Evolutionary conservation across 202 grass and related monocot genomes (phyloP).

Genomic region (Setaria italica): DNA sequence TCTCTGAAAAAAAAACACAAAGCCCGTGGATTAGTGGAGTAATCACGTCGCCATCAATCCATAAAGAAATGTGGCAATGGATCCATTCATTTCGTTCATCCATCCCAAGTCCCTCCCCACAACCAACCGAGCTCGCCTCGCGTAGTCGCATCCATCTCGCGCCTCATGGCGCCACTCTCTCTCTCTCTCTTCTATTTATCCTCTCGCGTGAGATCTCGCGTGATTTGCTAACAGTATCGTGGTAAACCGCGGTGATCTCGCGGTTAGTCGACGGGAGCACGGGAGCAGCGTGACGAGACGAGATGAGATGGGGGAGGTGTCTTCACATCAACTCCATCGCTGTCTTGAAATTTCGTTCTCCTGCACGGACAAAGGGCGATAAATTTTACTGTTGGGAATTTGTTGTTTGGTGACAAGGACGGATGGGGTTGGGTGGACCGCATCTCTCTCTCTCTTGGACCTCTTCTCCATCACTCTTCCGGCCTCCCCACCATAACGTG

Average conservation of each 20-base stretch:
- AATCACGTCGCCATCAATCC: conserved; percentile 47
- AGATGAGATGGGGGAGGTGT: background rate
- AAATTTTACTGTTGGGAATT: background rate
- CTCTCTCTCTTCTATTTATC: too few relatives aligned
- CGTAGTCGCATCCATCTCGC: too few relatives aligned
- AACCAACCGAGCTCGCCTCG: background rate
- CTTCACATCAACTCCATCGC: conserved; percentile 41
- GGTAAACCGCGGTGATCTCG: background rate
- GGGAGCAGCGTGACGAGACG: background rate
- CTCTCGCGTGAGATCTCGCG: background rate
- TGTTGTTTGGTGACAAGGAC: conserved; percentile 39
- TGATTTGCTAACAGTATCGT: background rate
- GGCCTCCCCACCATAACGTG: background rate
- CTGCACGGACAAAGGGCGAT: background rate
- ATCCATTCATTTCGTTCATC: background rate
- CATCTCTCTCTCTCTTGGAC: background rate
- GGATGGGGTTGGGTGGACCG: conserved; percentile 9
- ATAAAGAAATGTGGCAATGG: conserved; percentile 3
- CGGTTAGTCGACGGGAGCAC: background rate
- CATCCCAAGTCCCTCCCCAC: background rate
- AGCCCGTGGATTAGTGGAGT: conserved; percentile 1
- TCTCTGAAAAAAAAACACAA: background rate
- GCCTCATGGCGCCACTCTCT: too few relatives aligned
- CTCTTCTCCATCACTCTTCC: background rate
- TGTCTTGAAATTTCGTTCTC: conserved; percentile 4